phyloP scores from a whole-genome alignment of 1,139 yeast genomes.

The Pichia norvegensis region DNA sequence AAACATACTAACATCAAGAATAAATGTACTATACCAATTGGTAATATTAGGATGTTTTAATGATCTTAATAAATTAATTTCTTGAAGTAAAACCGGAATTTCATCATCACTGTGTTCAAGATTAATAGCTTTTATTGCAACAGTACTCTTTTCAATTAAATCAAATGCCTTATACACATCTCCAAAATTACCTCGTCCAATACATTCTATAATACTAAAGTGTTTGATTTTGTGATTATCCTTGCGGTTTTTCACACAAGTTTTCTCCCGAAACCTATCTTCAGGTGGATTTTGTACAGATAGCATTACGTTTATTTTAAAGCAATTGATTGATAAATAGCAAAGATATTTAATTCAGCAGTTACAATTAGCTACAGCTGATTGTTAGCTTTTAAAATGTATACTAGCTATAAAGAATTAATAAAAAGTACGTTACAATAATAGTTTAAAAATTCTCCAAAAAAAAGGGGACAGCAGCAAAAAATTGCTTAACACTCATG shows the following conservation, averaged over 20 bases:
- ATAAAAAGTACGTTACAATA: no score
- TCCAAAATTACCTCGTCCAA: slow-evolving; percentile 83
- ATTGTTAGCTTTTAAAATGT: neutral
- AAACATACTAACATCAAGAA: slow-evolving; percentile 64
- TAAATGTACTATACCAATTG: slow-evolving; percentile 53
- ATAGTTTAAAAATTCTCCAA: no score
- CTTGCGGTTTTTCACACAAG: neutral
- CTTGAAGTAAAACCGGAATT: slow-evolving; percentile 59
- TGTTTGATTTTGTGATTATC: slow-evolving; percentile 26
- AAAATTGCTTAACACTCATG: no score
- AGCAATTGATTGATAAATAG: neutral
- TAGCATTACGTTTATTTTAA: no score
- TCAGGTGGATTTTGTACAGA: neutral
- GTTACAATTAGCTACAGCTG: neutral
- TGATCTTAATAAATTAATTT: slow-evolving; percentile 63
- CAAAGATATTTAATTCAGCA: neutral
- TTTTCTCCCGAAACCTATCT: neutral
- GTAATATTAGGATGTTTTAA: slow-evolving; percentile 61
- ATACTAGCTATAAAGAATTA: no score
- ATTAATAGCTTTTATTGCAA: slow-evolving; percentile 75
- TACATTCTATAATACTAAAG: slow-evolving; percentile 41
- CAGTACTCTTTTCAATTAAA: slow-evolving; percentile 28
- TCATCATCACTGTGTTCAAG: slow-evolving; percentile 71
- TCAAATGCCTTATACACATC: slow-evolving; percentile 63
- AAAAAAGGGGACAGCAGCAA: no score